A percentile compares a stretch with the other conserved stretches of the same genome.
Evolutionary conservation across 768 basidiomycete species (phyloP).

Genomic region (Kwoniella dejecticola): DNA sequence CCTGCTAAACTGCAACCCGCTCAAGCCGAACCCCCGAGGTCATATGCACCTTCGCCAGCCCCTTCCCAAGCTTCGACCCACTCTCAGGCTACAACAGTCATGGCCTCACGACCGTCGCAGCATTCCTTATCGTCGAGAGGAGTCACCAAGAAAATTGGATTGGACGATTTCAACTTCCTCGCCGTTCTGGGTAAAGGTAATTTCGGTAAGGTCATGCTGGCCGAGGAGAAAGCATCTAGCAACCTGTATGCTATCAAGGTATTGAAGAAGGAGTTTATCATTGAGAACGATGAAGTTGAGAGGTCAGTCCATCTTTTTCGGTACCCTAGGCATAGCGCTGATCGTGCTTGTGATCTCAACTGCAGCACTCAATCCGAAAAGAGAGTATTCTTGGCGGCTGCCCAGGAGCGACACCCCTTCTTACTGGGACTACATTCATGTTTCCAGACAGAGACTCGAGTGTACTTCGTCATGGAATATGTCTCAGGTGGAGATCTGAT

Average conservation of each 20-base stretch:
- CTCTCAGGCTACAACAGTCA: slow-evolving; percentile 19
- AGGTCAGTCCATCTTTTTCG: slow-evolving; percentile 63
- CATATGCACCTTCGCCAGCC: slow-evolving; percentile 4
- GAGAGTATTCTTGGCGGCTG: slow-evolving; percentile 96
- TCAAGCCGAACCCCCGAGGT: slow-evolving; percentile 14
- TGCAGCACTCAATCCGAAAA: slow-evolving; percentile 95
- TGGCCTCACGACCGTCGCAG: slow-evolving; percentile 13
- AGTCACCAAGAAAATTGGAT: slow-evolving; percentile 72
- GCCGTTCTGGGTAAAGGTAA: slow-evolving; percentile 98
- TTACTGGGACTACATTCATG: slow-evolving; percentile 94
- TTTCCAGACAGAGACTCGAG: slow-evolving; percentile 98
- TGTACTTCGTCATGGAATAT: slow-evolving; percentile 99
- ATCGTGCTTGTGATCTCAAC: not conserved
- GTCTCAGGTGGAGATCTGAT: slow-evolving; percentile 98
- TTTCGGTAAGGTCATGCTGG: slow-evolving; percentile 99
- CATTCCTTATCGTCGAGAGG: slow-evolving; percentile 6
- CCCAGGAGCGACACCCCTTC: slow-evolving; percentile 95
- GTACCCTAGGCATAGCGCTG: not conserved
- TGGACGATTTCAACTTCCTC: slow-evolving; percentile 98
- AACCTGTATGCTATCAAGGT: slow-evolving; percentile 98
- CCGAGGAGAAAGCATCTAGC: slow-evolving; percentile 92
- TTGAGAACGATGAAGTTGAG: slow-evolving; percentile 99
- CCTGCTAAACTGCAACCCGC: slow-evolving; percentile 18
- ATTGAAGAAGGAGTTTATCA: slow-evolving; percentile 99
- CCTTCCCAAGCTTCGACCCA: slow-evolving; percentile 12